Percentiles rank a stretch among this genome's conserved stretches.
Evolutionary conservation across 73 alveolate species (phyloP).

Genomic region (Paramecium caudatum): DNA sequence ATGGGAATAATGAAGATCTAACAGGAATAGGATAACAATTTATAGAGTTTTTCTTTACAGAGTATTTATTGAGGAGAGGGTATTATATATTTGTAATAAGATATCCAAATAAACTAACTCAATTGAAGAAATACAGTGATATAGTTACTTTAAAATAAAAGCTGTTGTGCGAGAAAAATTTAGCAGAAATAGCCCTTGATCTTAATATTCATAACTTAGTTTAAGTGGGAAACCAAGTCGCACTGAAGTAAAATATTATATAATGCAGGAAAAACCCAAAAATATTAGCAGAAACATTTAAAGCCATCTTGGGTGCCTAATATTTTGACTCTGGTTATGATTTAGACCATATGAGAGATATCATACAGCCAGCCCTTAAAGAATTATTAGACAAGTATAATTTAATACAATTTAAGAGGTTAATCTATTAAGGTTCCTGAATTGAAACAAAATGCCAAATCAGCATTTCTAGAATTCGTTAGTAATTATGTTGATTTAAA

Average conservation of each 20-base stretch:
- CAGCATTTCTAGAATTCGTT: not conserved
- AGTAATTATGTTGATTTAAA: not conserved
- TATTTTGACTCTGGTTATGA: not conserved
- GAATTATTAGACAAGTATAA: not conserved
- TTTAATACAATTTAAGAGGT: not conserved
- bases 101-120: not conserved
- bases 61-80: not conserved
- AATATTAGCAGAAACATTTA: not conserved
- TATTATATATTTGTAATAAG: not conserved
- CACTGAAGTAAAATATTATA: not conserved
- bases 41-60: not conserved
- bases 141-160: not conserved
- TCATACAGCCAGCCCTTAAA: not conserved
- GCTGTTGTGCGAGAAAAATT: not conserved
- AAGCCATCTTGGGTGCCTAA: not conserved
- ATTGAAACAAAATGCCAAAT: not conserved
- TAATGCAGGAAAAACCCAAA: not conserved
- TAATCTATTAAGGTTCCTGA: not conserved
- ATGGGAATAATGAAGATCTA: slow-evolving; percentile 3
- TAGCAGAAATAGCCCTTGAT: not conserved
- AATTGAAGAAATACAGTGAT: not conserved
- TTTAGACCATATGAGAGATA: slow-evolving; percentile 12
- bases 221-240: not conserved
- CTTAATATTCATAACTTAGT: not conserved
- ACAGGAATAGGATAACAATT: not conserved